Conservation (phyloP, 2,329 filamentous ascomycete species). For the Calonectria pauciramosa region DNA sequence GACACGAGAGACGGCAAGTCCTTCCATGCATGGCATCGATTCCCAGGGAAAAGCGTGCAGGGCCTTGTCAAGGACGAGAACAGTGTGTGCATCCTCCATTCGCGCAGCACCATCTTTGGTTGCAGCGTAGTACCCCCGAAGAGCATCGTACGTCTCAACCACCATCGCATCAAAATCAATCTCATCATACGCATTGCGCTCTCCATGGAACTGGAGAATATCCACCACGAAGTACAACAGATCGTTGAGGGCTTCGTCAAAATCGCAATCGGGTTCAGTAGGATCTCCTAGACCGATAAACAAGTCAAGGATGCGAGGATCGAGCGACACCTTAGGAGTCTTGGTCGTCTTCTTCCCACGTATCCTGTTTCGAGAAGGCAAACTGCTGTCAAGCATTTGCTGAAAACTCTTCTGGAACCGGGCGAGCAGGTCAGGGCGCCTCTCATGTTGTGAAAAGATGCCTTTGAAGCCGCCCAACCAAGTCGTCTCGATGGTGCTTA, state of each 20-base stretch:
- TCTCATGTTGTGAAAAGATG: slow-evolving; percentile 84
- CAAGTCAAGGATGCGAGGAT: slow-evolving; percentile 80
- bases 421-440: slow-evolving; percentile 74
- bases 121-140: slow-evolving; percentile 80
- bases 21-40: slow-evolving; percentile 87
- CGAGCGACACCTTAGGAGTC: slow-evolving; percentile 61
- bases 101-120: slow-evolving; percentile 55
- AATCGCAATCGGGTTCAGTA: slow-evolving; percentile 75
- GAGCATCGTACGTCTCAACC: slow-evolving; percentile 86
- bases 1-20: slow-evolving; percentile 85
- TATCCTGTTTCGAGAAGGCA: slow-evolving; percentile 83
- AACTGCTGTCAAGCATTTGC: slow-evolving; percentile 82
- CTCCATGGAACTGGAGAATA: slow-evolving; percentile 95
- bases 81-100: slow-evolving; percentile 74
- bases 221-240: slow-evolving; percentile 97
- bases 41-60: slow-evolving; percentile 97
- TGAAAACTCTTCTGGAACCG: slow-evolving; percentile 85
- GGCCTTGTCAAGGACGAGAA: slow-evolving; percentile 91
- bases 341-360: slow-evolving; percentile 66
- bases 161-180: slow-evolving; percentile 96
- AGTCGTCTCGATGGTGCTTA: slow-evolving; percentile 89
- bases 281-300: slow-evolving; percentile 89
- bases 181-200: slow-evolving; percentile 96
- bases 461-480: slow-evolving; percentile 97
- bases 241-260: slow-evolving; percentile 92